phyloP scores from a whole-genome alignment of 106 monocot genomes.

The Phalaenopsis equestris region DNA sequence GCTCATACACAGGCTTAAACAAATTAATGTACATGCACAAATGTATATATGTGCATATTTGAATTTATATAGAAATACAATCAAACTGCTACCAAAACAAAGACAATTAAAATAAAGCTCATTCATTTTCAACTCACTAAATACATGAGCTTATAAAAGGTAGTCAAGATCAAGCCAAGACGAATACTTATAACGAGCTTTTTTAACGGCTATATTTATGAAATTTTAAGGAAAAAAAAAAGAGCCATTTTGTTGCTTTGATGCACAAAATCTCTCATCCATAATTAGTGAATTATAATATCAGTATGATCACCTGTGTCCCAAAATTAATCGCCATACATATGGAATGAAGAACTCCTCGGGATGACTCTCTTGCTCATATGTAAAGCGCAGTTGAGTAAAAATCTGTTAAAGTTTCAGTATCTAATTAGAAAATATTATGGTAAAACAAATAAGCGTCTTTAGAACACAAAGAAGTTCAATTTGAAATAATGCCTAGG shows the following conservation, averaged over 20 bases:
- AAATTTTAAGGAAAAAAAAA: not conserved
- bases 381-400: constrained; percentile 88
- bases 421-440: not conserved
- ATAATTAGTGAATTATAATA: not conserved
- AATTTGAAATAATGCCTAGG: not conserved
- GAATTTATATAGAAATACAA: no score
- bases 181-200: no score
- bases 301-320: constrained; percentile 35
- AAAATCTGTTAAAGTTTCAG: constrained; percentile 60
- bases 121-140: no score
- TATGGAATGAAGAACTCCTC: constrained; percentile 99
- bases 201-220: not conserved
- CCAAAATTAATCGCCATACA: constrained; percentile 72
- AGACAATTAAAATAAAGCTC: no score
- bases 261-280: not conserved
- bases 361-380: constrained; percentile 95
- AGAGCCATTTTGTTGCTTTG: not conserved
- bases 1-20: no score
- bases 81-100: no score
- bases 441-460: not conserved
- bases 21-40: no score
- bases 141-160: no score
- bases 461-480: not conserved
- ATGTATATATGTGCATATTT: no score
- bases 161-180: no score